phyloP scores from a whole-genome alignment of 1,284 basidiomycete genomes.

The Schizophyllum amplum region DNA sequence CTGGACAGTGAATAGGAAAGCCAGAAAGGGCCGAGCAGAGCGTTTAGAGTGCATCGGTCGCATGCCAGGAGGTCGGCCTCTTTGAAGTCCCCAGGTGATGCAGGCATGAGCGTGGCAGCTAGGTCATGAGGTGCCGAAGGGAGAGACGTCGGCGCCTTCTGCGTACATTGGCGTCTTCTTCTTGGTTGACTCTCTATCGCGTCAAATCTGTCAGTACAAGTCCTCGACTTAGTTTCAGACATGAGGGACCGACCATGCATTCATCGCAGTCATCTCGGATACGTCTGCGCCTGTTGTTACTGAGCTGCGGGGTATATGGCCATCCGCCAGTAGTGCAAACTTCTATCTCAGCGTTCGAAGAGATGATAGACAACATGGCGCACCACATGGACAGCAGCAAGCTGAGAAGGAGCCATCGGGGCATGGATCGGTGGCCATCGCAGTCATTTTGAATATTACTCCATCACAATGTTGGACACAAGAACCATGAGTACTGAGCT shows the following conservation, averaged over 20 bases:
- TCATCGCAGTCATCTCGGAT: neutral
- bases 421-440: too few relatives aligned
- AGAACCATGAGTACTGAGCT: too few relatives aligned
- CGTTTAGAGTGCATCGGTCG: neutral
- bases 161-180: neutral
- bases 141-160: neutral
- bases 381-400: too few relatives aligned
- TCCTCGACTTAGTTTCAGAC: neutral
- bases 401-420: too few relatives aligned
- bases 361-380: too few relatives aligned
- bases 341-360: too few relatives aligned
- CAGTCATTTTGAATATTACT: too few relatives aligned
- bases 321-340: too few relatives aligned
- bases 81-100: neutral
- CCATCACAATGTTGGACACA: too few relatives aligned
- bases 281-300: neutral
- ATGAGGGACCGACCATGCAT: neutral
- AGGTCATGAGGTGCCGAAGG: neutral
- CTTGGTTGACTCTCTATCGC: neutral
- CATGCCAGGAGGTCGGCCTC: neutral
- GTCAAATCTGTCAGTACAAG: neutral
- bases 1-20: neutral
- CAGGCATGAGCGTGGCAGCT: neutral
- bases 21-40: neutral
- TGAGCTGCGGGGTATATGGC: neutral